Conservation (phyloP, 2,329 filamentous ascomycete species). For the Aspergillus sergii region DNA sequence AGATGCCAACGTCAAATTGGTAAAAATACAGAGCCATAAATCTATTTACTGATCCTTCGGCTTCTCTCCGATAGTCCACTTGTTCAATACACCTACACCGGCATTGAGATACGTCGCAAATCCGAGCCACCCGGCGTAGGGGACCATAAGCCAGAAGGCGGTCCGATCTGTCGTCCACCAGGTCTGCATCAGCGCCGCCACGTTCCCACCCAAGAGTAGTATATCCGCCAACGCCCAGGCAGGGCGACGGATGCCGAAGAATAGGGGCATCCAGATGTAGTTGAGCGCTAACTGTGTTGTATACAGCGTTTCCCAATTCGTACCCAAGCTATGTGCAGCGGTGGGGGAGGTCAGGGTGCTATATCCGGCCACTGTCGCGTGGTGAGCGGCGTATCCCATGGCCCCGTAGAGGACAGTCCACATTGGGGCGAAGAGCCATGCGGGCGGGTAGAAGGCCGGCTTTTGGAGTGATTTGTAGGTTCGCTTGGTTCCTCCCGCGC, state of each 20-base stretch:
- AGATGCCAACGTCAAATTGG: neutral
- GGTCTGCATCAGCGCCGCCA: conserved; percentile 72
- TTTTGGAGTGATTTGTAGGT: conserved; percentile 43
- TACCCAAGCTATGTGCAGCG: conserved; percentile 60
- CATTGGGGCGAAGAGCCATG: conserved; percentile 60
- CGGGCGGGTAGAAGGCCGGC: conserved; percentile 58
- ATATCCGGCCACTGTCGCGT: conserved; percentile 67
- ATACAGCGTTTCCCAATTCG: conserved; percentile 76
- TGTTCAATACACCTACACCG: conserved; percentile 68
- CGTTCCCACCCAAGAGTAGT: conserved; percentile 69
- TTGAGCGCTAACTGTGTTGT: conserved; percentile 84
- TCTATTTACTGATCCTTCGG: conserved; percentile 13
- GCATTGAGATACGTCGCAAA: conserved; percentile 86
- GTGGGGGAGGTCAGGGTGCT: conserved; percentile 53
- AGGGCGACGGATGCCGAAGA: conserved; percentile 77
- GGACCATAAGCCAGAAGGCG: conserved; percentile 73
- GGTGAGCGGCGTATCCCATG: conserved; percentile 89
- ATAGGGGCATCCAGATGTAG: conserved; percentile 87
- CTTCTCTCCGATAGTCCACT: conserved; percentile 52
- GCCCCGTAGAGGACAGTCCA: conserved; percentile 63
- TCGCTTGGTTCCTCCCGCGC: conserved; percentile 33
- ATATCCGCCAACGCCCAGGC: conserved; percentile 76
- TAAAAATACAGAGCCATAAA: neutral
- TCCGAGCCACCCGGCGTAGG: conserved; percentile 82
- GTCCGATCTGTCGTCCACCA: conserved; percentile 75